Evolutionary conservation across 106 monocot species (phyloP), one percentile per base, ranked within the genome.

Genomic region (Cymbidium sinense): DNA sequence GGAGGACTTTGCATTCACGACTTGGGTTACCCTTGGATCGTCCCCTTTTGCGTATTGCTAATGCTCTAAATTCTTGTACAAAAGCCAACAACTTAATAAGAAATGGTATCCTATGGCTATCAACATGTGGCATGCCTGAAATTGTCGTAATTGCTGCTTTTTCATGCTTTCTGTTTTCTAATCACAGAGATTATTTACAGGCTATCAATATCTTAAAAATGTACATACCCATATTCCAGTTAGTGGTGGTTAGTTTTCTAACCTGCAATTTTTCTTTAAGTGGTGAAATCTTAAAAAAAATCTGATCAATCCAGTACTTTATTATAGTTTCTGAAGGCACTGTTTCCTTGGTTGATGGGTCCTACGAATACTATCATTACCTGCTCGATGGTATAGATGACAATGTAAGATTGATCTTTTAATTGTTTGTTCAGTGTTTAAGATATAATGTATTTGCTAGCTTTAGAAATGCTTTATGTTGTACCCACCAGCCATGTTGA

Each of bases 281-380:
- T 44, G 43, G 1, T 76, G 7, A n/a, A 54, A 27, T 54, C 4
- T 34, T 21, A 20, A 31, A n/a, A 70, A 20, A 34, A 19, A 31
- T 43, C 19, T 65, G 39, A 13, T 80, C 51, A 72, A 50, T 83
- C 71, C n/a, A 4, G 34, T 70, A 11, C 20, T 13, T 33, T 80
- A 67, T 74, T 92, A 86, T 84, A 99, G 99, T 99, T 77, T 91
- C 87, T 77, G 92, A 90, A 73, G 95, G 99, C 51, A 75, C 81
- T 52, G 64, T 82, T 19, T 90, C 92, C 29, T 73, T 91, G 74
- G 70, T 95, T 76, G 89, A 95, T 77, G 99, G 99, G 37, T 99
- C 99, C 33, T 99, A 99, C 86, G 92, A 95, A 78, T 99, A 99
- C 64, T 99, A 89, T 71, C 99, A 99, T 93, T 99, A 99, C 67